Evolutionary conservation across 2,329 filamentous ascomycete species (phyloP).

Genomic region (Aspergillus sp.): DNA sequence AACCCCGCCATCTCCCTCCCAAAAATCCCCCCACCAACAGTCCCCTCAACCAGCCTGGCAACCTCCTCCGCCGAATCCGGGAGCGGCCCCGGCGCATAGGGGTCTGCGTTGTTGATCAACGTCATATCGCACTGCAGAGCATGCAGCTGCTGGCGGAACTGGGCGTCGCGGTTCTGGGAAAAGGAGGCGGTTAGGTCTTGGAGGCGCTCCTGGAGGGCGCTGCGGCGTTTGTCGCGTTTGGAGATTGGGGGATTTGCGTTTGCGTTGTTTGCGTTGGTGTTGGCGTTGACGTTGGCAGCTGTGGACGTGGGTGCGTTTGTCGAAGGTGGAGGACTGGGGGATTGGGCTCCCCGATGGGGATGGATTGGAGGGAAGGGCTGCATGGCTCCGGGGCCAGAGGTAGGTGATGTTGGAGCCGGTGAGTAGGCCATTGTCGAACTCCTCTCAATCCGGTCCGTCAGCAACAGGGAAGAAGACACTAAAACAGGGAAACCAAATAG

Average conservation of each 20-base stretch:
- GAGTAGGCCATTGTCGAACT: slow-evolving; percentile 15
- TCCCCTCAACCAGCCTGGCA: slow-evolving; percentile 53
- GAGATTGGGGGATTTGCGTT: slow-evolving; percentile 45
- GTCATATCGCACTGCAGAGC: slow-evolving; percentile 88
- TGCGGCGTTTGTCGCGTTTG: slow-evolving; percentile 86
- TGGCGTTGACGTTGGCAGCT: slow-evolving; percentile 18
- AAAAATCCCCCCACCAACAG: slow-evolving; percentile 51
- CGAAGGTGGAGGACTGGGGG: not conserved
- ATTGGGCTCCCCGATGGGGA: not conserved
- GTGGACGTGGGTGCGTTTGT: not conserved
- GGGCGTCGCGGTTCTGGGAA: slow-evolving; percentile 69
- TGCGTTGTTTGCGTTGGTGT: too few relatives aligned
- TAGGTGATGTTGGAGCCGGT: slow-evolving; percentile 13
- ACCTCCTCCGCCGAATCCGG: slow-evolving; percentile 61
- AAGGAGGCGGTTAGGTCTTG: slow-evolving; percentile 70
- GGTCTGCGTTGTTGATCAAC: slow-evolving; percentile 76
- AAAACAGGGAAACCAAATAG: not conserved
- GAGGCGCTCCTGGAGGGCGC: slow-evolving; percentile 72
- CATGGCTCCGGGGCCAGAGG: slow-evolving; percentile 9
- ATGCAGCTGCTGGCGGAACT: slow-evolving; percentile 83
- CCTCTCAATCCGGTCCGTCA: not conserved
- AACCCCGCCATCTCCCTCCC: slow-evolving; percentile 61
- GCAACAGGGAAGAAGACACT: not conserved
- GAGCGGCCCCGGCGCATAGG: slow-evolving; percentile 65
- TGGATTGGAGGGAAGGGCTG: slow-evolving; percentile 1